Evolutionary conservation across 106 monocot species (phyloP).

Genomic region (Platanthera guangdongensis): DNA sequence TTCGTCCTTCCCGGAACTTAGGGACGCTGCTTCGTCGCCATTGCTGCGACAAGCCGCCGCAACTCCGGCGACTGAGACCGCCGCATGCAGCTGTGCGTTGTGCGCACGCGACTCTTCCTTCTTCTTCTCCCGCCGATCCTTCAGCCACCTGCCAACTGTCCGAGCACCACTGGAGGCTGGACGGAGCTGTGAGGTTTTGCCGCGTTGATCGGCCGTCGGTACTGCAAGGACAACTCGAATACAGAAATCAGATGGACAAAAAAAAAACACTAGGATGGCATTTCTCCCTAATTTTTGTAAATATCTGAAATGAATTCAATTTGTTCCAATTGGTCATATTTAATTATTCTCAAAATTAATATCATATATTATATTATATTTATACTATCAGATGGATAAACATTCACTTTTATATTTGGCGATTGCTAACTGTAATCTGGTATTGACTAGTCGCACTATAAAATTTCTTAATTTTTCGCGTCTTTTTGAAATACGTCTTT

Average conservation of each 20-base stretch:
- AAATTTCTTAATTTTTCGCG: too few species aligned
- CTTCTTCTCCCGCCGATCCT: conserved; percentile 74
- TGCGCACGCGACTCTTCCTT: conserved; percentile 87
- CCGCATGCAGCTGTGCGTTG: conserved; percentile 85
- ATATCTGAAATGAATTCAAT: too few species aligned
- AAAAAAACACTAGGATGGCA: background rate
- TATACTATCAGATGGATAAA: too few species aligned
- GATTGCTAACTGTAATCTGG: too few species aligned
- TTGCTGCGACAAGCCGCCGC: conserved; percentile 71
- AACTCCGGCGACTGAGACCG: conserved; percentile 83
- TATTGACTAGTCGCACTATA: too few species aligned
- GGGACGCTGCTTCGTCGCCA: conserved; percentile 32
- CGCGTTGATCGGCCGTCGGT: conserved; percentile 7
- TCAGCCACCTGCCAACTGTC: conserved; percentile 87
- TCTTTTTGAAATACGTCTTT: too few species aligned
- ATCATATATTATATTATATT: too few species aligned
- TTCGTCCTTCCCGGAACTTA: conserved; percentile 38
- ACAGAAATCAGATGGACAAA: too few species aligned
- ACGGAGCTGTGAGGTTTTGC: background rate
- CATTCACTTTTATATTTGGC: too few species aligned
- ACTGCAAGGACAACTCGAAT: conserved; percentile 24
- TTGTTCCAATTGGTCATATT: too few species aligned
- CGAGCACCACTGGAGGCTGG: conserved; percentile 12
- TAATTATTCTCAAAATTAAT: too few species aligned
- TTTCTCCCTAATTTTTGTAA: background rate